Conservation (phyloP, 495 filamentous ascomycete species). For the Podospora appendiculata region DNA sequence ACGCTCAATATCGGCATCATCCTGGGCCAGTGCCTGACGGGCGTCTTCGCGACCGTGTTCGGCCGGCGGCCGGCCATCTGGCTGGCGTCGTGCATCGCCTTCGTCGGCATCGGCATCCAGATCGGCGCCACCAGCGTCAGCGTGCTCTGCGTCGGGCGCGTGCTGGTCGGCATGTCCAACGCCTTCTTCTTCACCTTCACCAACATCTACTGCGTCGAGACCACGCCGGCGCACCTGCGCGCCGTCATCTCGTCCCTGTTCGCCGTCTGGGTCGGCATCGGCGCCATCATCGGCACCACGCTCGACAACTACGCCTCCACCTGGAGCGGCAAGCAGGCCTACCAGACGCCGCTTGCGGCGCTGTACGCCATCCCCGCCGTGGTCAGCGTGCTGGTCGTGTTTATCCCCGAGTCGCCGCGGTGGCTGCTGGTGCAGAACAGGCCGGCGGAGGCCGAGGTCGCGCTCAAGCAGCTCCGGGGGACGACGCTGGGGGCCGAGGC, state of each 20-base stretch:
- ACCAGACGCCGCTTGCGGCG: constrained; percentile 37
- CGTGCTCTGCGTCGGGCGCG: constrained; percentile 37
- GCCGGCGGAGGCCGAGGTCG: constrained; percentile 33
- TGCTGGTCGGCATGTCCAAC: constrained; percentile 43
- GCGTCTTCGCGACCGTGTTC: constrained; percentile 37
- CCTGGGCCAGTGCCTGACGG: constrained; percentile 43
- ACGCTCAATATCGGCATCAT: constrained; percentile 37
- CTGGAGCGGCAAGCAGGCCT: neutral
- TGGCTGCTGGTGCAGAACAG: constrained; percentile 46
- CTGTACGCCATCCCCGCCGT: constrained; percentile 46
- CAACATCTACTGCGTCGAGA: constrained; percentile 40
- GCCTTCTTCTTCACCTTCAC: constrained; percentile 41
- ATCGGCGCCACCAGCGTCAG: constrained; percentile 35
- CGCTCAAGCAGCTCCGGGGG: constrained; percentile 28
- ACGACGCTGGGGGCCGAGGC: constrained; percentile 19
- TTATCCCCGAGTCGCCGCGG: constrained; percentile 55
- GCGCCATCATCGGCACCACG: neutral
- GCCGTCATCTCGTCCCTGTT: constrained; percentile 33
- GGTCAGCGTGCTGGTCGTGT: constrained; percentile 39
- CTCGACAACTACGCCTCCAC: neutral
- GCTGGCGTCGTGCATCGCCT: constrained; percentile 33
- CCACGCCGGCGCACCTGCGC: constrained; percentile 27
- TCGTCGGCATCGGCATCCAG: constrained; percentile 38
- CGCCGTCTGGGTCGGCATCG: constrained; percentile 2
- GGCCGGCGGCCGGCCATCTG: constrained; percentile 41